These are phyloP conservation scores for Musa beccarii DNA, from an alignment of 176 grass and related monocot genomes.

Conservation along the genomic window DNA sequence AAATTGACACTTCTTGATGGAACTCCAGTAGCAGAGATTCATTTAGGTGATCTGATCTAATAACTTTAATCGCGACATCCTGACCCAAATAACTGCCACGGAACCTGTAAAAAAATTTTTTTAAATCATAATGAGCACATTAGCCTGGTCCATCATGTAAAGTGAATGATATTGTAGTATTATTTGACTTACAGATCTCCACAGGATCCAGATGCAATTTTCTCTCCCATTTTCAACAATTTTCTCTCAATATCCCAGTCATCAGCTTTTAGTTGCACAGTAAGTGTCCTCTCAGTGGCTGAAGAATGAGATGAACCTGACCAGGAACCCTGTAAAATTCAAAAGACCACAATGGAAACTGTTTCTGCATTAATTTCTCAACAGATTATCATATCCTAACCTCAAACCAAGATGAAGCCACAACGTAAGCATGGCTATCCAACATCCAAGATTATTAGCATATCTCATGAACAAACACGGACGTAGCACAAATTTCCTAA, in stretches of 20 bases:
- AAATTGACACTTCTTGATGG: constrained; percentile 91
- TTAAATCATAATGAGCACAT: background rate
- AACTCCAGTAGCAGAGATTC: constrained; percentile 77
- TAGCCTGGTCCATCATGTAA: background rate
- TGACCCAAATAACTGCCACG: constrained; percentile 85
- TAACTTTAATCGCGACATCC: constrained; percentile 93
- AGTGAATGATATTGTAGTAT: background rate
- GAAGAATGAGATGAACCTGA: constrained; percentile 99
- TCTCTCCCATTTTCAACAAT: constrained; percentile 65
- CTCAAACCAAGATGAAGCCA: background rate
- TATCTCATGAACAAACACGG: background rate
- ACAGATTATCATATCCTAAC: too few relatives aligned
- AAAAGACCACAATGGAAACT: constrained; percentile 11
- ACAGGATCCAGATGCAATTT: constrained; percentile 89
- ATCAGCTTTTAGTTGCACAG: constrained; percentile 70
- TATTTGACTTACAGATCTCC: constrained; percentile 75
- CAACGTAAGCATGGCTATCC: background rate
- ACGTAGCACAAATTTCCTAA: background rate
- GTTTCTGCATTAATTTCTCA: constrained; percentile 3
- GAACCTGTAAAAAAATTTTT: constrained; percentile 49
- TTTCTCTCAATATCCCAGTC: constrained; percentile 92
- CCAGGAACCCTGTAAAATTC: constrained; percentile 72
- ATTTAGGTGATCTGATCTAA: constrained; percentile 84
- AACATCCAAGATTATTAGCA: background rate
- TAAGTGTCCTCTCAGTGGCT: constrained; percentile 68